Percentiles rank a stretch among this genome's conserved stretches.
Conservation (phyloP, 179 eudicot genomes). For the Actinidia arguta region DNA sequence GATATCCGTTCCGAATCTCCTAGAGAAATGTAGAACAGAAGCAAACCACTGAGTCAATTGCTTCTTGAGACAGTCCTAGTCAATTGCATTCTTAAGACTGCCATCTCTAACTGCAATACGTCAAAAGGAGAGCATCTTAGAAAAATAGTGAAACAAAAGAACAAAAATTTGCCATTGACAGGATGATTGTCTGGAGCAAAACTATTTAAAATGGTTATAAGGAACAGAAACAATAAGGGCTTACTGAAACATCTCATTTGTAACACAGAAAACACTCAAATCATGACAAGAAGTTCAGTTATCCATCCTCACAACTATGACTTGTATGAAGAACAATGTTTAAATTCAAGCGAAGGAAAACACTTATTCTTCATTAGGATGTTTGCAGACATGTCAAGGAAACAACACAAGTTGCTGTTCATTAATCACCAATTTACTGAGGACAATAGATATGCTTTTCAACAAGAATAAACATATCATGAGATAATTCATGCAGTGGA, state of each 20-base stretch:
- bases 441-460: neutral
- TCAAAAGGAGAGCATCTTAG: neutral
- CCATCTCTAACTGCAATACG: conserved; percentile 85
- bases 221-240: neutral
- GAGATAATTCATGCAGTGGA: neutral
- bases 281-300: conserved; percentile 3
- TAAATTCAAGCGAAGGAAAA: neutral
- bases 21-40: conserved; percentile 91
- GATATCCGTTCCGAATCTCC: conserved; percentile 96
- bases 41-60: conserved; percentile 70
- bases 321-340: neutral
- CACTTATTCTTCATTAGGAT: neutral
- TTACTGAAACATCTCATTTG: conserved; percentile 8
- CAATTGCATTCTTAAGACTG: conserved; percentile 89
- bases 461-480: neutral
- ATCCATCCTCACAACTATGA: neutral
- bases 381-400: neutral
- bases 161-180: neutral
- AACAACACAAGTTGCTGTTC: neutral
- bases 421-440: neutral
- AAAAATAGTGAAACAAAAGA: neutral
- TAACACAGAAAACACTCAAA: neutral
- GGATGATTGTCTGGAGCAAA: neutral
- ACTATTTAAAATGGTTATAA: neutral
- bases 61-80: conserved; percentile 23